phyloP scores from a whole-genome alignment of 495 filamentous ascomycete species.

The Daldinia vernicosa region DNA sequence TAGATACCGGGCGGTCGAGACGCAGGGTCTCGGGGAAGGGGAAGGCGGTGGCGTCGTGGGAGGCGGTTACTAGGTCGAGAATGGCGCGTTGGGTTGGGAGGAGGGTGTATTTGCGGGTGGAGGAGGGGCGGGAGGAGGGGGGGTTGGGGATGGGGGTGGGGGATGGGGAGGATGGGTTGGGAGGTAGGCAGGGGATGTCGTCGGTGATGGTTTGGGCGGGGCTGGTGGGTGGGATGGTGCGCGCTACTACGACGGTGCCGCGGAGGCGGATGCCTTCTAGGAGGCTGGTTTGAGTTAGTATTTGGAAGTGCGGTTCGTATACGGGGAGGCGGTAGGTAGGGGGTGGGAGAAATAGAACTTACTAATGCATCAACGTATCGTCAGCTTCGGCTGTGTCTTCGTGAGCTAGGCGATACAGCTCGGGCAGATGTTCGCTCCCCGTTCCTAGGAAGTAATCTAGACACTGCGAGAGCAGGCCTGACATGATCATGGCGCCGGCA shows the following conservation, averaged over 20 bases:
- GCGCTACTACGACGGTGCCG: constrained; percentile 66
- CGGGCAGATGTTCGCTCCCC: constrained; percentile 62
- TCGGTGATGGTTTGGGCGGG: constrained; percentile 59
- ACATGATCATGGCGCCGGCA: constrained; percentile 26
- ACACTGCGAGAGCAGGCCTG: constrained; percentile 68
- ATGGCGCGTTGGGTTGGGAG: constrained; percentile 47
- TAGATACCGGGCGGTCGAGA: constrained; percentile 67
- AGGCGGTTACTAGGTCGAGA: constrained; percentile 65
- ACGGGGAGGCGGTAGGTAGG: neutral
- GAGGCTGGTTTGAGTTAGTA: constrained; percentile 42
- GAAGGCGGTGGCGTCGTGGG: constrained; percentile 69
- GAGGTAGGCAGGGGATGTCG: constrained; percentile 55
- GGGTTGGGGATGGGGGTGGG: constrained; percentile 35
- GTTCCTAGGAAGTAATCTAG: constrained; percentile 75
- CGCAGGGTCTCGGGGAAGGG: constrained; percentile 68
- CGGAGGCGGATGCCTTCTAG: constrained; percentile 72
- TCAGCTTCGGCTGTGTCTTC: constrained; percentile 42
- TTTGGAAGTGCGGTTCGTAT: too few relatives aligned
- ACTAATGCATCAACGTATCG: constrained; percentile 45
- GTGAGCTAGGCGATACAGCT: constrained; percentile 62
- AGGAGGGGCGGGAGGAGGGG: constrained; percentile 1
- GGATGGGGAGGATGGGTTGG: constrained; percentile 17
- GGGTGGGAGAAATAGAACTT: constrained; percentile 14
- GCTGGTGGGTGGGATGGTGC: constrained; percentile 52
- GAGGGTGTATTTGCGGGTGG: constrained; percentile 28